phyloP scores from a whole-genome alignment of 129 eudicot genomes.

The Saussurea involucrata region DNA sequence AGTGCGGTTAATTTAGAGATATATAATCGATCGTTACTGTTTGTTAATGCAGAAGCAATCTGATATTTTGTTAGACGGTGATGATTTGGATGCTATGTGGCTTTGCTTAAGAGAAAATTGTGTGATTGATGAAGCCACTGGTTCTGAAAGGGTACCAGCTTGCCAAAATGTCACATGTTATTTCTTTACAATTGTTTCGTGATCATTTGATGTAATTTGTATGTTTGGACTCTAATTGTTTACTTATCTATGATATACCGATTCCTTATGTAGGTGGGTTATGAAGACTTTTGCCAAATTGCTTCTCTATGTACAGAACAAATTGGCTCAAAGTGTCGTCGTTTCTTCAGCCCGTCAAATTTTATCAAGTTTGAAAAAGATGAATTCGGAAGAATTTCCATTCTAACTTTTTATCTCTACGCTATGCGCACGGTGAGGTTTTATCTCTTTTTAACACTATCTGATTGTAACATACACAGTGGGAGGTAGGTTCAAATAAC shows the following conservation, averaged over 20 bases:
- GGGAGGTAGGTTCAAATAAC: background rate
- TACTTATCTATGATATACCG: slow-evolving; percentile 11
- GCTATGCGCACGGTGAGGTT: slow-evolving; percentile 87
- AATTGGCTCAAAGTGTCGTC: slow-evolving; percentile 82
- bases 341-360: slow-evolving; percentile 87
- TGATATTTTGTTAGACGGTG: slow-evolving; percentile 79
- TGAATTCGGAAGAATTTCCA: slow-evolving; percentile 80
- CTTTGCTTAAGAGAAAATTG: slow-evolving; percentile 81
- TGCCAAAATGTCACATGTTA: background rate
- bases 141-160: slow-evolving; percentile 84
- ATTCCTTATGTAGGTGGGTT: slow-evolving; percentile 58
- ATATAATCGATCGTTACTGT: background rate
- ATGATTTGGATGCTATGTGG: slow-evolving; percentile 94
- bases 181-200: background rate
- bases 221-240: background rate
- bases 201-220: background rate
- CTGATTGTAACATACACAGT: background rate
- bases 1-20: background rate
- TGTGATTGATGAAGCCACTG: slow-evolving; percentile 81
- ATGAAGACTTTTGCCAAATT: slow-evolving; percentile 97
- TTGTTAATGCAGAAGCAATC: slow-evolving; percentile 73
- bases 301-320: slow-evolving; percentile 90
- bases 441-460: background rate
- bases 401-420: slow-evolving; percentile 82
- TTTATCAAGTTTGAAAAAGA: slow-evolving; percentile 96